Percentiles rank a stretch among this genome's conserved stretches.
These are phyloP conservation scores for Sclerotinia subarctica DNA, from an alignment of 2,329 filamentous ascomycete species.

Conservation along the genomic window DNA sequence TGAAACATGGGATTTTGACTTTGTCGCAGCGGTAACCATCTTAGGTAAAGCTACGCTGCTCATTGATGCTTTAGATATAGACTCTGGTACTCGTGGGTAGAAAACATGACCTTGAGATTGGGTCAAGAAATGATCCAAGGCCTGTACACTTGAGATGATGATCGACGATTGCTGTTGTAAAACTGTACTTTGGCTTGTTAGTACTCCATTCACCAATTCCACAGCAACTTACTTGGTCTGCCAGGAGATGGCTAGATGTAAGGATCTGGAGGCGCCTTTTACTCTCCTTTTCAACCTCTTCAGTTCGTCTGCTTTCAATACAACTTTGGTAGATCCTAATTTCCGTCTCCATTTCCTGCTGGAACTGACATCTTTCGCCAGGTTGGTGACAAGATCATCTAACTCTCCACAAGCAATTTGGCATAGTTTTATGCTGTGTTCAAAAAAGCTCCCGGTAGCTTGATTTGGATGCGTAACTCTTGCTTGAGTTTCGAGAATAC, in stretches of 20 bases:
- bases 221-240: slow-evolving; percentile 19
- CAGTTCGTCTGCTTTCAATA: slow-evolving; percentile 22
- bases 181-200: not conserved
- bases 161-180: not conserved
- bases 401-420: slow-evolving; percentile 17
- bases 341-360: slow-evolving; percentile 21
- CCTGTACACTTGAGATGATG: not conserved
- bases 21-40: too few species aligned
- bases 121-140: not conserved
- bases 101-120: not conserved
- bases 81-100: accelerated
- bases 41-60: not conserved
- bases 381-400: slow-evolving; percentile 5
- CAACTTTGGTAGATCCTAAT: slow-evolving; percentile 18
- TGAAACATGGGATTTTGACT: too few species aligned
- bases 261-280: slow-evolving; percentile 17
- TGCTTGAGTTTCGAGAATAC: slow-evolving; percentile 19
- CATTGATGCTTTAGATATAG: not conserved
- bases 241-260: slow-evolving; percentile 20
- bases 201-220: not conserved
- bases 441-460: not conserved
- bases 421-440: slow-evolving; percentile 21
- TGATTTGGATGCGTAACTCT: not conserved
- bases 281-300: slow-evolving; percentile 22
- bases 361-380: slow-evolving; percentile 14